phyloP scores from a whole-genome alignment of 208 protist genomes.

The Leishmania aethiopica region DNA sequence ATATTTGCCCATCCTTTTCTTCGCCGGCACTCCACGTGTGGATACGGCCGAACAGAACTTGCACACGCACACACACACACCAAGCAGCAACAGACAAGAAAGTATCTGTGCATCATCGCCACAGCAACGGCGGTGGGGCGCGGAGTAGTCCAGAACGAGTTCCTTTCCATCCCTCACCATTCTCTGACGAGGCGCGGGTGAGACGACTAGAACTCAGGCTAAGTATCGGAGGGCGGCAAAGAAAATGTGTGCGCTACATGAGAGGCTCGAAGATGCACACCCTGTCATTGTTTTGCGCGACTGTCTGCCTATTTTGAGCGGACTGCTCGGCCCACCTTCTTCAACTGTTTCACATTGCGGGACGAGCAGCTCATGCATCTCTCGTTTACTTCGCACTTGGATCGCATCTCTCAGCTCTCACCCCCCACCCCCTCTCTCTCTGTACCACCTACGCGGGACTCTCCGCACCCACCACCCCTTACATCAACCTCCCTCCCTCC shows the following conservation, averaged over 20 bases:
- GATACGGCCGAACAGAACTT: not conserved
- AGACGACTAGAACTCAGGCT: not conserved
- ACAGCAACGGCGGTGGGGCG: not conserved
- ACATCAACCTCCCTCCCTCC: not conserved
- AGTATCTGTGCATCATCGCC: not conserved
- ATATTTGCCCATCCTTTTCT: not conserved
- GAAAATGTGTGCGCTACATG: not conserved
- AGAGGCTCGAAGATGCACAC: not conserved
- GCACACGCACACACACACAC: not conserved
- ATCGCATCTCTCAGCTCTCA: not conserved
- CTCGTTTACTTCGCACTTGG: not conserved
- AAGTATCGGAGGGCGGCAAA: not conserved
- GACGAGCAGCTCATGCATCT: not conserved
- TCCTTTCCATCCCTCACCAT: not conserved
- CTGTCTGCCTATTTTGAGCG: not conserved
- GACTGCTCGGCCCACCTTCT: not conserved
- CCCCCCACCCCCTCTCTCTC: not conserved
- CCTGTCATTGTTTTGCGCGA: not conserved
- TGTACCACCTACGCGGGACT: not conserved
- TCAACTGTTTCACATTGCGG: not conserved
- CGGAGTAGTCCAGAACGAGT: not conserved
- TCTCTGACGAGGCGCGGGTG: not conserved
- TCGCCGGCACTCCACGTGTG: not conserved
- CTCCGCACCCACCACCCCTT: not conserved
- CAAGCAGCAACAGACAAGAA: not conserved